These are phyloP conservation scores for Platanus orientalis DNA, from an alignment of 164 flowering plant species.

Conservation along the genomic window DNA sequence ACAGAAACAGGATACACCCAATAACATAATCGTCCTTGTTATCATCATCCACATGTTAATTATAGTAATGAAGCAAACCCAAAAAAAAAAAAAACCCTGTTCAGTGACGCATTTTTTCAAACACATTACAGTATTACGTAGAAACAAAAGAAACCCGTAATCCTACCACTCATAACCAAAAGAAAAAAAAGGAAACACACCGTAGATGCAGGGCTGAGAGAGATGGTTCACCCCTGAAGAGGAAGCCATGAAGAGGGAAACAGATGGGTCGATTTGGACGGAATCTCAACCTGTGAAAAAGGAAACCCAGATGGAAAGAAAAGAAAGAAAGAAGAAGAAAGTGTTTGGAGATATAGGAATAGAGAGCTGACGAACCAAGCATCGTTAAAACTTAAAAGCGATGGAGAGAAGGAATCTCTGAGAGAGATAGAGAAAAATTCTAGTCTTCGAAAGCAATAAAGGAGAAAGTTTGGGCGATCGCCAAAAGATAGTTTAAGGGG, in stretches of 20 bases:
- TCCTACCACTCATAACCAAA: background rate
- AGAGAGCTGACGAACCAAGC: slow-evolving; percentile 21
- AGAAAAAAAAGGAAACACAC: slow-evolving; percentile 20
- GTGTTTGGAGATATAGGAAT: slow-evolving; percentile 2
- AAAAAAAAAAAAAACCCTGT: no score
- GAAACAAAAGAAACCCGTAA: background rate
- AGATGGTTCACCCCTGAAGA: slow-evolving; percentile 51
- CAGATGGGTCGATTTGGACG: slow-evolving; percentile 10
- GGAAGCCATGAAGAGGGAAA: slow-evolving; percentile 40
- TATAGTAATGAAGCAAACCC: no score
- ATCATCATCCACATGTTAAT: no score
- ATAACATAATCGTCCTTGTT: no score
- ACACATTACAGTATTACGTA: background rate
- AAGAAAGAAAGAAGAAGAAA: slow-evolving; percentile 11
- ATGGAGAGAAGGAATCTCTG: slow-evolving; percentile 24
- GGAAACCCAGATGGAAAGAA: slow-evolving; percentile 19
- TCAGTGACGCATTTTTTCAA: slow-evolving; percentile 12
- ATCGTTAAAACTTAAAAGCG: slow-evolving; percentile 31
- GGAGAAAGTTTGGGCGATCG: slow-evolving; percentile 16
- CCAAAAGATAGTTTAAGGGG: background rate
- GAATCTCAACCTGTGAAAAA: slow-evolving; percentile 10
- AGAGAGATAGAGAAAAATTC: slow-evolving; percentile 42
- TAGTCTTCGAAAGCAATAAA: slow-evolving; percentile 53
- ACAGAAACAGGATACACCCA: no score
- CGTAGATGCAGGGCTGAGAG: slow-evolving; percentile 59